Evolutionary conservation across 1,284 basidiomycete genomes (phyloP).

Genomic region (Abortiporus biennis): DNA sequence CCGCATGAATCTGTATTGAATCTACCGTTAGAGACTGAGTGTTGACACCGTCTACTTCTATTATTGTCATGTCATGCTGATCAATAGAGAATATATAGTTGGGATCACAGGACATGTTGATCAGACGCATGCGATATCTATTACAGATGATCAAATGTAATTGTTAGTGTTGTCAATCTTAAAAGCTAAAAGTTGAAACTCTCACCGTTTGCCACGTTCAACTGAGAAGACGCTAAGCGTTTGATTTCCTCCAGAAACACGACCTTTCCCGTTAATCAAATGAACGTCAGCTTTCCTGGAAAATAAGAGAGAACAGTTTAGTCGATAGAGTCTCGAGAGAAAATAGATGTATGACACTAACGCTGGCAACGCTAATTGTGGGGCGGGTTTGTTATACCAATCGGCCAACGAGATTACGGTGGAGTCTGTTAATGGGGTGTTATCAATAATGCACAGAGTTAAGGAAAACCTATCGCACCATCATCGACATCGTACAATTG

Average conservation of each 20-base stretch:
- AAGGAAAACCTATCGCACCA: conserved; percentile 16
- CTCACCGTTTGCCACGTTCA: conserved; percentile 26
- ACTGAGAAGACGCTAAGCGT: conserved; percentile 30
- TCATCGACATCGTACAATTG: conserved; percentile 38
- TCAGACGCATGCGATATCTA: conserved; percentile 34
- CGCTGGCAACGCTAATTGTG: conserved; percentile 22
- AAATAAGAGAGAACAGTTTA: no score
- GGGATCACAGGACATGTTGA: conserved; percentile 38
- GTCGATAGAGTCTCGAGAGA: no score
- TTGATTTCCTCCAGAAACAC: no score
- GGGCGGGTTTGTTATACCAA: conserved; percentile 19
- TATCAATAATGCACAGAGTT: not conserved
- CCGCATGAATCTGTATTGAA: conserved; percentile 31
- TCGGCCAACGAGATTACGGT: conserved; percentile 21
- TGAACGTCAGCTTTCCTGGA: no score
- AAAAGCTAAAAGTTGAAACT: not conserved
- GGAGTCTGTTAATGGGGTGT: conserved; percentile 11
- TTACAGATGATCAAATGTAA: not conserved
- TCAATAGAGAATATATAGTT: conserved; percentile 34
- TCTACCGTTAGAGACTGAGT: conserved; percentile 34
- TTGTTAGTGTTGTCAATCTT: conserved; percentile 6
- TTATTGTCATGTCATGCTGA: conserved; percentile 41
- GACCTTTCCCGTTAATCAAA: no score
- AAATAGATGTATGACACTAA: no score
- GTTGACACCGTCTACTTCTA: conserved; percentile 45